phyloP scores from a whole-genome alignment of 2,329 filamentous ascomycete species.

The Coleophoma cylindrospora region DNA sequence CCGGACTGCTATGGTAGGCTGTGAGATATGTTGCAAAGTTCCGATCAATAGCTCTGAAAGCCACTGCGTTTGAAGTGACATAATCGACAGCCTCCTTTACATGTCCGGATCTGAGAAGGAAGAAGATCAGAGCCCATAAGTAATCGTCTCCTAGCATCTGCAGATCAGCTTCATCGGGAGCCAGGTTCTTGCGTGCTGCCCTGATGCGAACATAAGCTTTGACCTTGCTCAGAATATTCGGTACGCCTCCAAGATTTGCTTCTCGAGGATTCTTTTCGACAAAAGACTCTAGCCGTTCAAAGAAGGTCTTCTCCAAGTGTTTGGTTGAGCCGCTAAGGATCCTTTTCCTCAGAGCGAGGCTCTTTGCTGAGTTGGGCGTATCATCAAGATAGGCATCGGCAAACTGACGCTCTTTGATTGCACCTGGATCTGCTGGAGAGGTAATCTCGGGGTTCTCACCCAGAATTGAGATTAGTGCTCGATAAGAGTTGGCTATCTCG shows the following conservation, averaged over 20 bases:
- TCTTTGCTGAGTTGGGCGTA: constrained; percentile 56
- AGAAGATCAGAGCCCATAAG: constrained; percentile 93
- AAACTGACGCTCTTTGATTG: constrained; percentile 71
- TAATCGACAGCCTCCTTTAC: constrained; percentile 81
- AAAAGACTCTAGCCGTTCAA: constrained; percentile 68
- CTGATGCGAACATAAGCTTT: constrained; percentile 86
- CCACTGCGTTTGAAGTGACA: constrained; percentile 70
- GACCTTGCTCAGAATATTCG: constrained; percentile 84
- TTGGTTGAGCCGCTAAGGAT: constrained; percentile 75
- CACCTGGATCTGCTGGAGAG: constrained; percentile 53
- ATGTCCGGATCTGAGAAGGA: constrained; percentile 79
- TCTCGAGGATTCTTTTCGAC: constrained; percentile 83
- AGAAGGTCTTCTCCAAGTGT: constrained; percentile 79
- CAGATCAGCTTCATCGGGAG: constrained; percentile 73
- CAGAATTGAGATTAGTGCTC: constrained; percentile 73
- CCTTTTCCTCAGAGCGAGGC: constrained; percentile 66
- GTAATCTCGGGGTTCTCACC: constrained; percentile 62
- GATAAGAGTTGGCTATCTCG: constrained; percentile 77
- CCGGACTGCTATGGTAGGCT: constrained; percentile 71
- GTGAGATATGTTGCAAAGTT: constrained; percentile 86
- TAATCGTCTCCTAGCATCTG: constrained; percentile 78
- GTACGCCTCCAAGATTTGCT: constrained; percentile 83
- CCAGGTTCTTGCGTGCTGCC: constrained; percentile 75
- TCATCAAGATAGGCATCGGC: constrained; percentile 74
- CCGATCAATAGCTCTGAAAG: constrained; percentile 86